Conservation (phyloP, 2,329 filamentous ascomycete genomes). For the Colletotrichum musicola region DNA sequence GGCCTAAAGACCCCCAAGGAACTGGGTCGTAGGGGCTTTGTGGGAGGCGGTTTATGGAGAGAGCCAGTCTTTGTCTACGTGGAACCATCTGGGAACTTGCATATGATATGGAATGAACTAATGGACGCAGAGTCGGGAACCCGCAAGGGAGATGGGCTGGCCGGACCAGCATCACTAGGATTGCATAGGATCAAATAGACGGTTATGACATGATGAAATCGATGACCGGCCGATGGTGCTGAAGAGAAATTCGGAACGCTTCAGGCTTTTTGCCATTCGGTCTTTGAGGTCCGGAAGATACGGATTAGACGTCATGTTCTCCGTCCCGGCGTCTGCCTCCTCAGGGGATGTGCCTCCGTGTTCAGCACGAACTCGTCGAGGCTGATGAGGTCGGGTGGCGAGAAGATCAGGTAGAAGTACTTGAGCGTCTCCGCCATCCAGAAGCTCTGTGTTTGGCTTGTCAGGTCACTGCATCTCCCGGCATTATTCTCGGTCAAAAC, state of each 20-base stretch:
- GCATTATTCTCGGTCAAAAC: conserved; percentile 25
- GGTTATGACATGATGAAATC: conserved; percentile 8
- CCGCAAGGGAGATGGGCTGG: conserved; percentile 13
- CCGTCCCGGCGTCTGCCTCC: not conserved
- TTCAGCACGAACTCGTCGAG: conserved; percentile 77
- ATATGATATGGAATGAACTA: conserved; percentile 11
- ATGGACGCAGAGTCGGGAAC: conserved; percentile 4
- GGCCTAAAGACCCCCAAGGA: conserved; percentile 10
- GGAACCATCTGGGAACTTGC: conserved; percentile 9
- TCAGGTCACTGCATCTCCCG: conserved; percentile 1
- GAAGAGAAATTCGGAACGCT: too few species aligned
- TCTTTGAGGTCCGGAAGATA: too few species aligned
- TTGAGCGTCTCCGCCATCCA: conserved; percentile 82
- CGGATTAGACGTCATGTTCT: not conserved
- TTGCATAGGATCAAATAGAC: conserved; percentile 11
- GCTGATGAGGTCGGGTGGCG: conserved; percentile 70
- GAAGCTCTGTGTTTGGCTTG: conserved; percentile 67
- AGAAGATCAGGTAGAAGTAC: conserved; percentile 81
- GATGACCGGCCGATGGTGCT: not conserved
- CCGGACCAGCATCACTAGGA: conserved; percentile 10
- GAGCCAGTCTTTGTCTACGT: not conserved
- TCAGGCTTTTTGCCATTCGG: too few species aligned
- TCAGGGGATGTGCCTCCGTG: conserved; percentile 64
- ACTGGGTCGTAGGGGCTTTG: not conserved
- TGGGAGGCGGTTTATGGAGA: too few species aligned